A percentile compares a stretch with the other conserved stretches of the same genome.
Evolutionary conservation across 2,329 filamentous ascomycete species (phyloP).

Genomic region (Atkinsonella texensis): DNA sequence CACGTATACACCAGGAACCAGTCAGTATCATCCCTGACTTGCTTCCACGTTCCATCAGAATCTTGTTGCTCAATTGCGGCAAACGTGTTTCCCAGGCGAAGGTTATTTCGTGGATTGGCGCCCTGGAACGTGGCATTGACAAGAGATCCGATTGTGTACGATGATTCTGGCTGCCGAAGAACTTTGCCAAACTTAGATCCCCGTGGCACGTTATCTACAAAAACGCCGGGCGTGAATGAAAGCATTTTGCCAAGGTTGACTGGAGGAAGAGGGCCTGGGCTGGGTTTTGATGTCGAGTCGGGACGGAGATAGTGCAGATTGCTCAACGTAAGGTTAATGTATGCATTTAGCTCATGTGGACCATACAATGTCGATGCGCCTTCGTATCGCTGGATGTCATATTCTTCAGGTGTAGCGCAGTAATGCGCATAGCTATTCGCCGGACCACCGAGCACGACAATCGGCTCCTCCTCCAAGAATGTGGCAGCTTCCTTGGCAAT

Average conservation of each 20-base stretch:
- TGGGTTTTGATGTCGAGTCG: constrained; percentile 25
- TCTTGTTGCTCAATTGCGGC: constrained; percentile 57
- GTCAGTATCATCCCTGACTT: constrained; percentile 61
- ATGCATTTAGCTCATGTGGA: constrained; percentile 68
- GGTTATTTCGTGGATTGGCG: constrained; percentile 82
- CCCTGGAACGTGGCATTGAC: constrained; percentile 65
- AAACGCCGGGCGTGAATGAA: constrained; percentile 68
- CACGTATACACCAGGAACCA: constrained; percentile 78
- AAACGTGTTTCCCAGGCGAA: constrained; percentile 67
- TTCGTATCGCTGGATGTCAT: constrained; percentile 78
- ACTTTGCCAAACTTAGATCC: constrained; percentile 62
- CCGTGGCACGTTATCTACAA: constrained; percentile 56
- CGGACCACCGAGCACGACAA: constrained; percentile 79
- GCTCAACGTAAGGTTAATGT: constrained; percentile 76
- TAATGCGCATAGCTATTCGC: constrained; percentile 88
- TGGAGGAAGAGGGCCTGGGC: constrained; percentile 53
- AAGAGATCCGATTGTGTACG: constrained; percentile 47
- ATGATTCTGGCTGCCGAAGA: constrained; percentile 36
- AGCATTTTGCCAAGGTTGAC: constrained; percentile 68
- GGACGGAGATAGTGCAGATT: constrained; percentile 29
- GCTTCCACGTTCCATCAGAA: constrained; percentile 42
- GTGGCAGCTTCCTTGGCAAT: constrained; percentile 40
- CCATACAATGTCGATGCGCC: constrained; percentile 89
- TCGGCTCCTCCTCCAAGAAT: constrained; percentile 39
- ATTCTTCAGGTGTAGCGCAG: constrained; percentile 68